phyloP scores from a whole-genome alignment of 2,329 filamentous ascomycete species.

The Diplodia mutila region DNA sequence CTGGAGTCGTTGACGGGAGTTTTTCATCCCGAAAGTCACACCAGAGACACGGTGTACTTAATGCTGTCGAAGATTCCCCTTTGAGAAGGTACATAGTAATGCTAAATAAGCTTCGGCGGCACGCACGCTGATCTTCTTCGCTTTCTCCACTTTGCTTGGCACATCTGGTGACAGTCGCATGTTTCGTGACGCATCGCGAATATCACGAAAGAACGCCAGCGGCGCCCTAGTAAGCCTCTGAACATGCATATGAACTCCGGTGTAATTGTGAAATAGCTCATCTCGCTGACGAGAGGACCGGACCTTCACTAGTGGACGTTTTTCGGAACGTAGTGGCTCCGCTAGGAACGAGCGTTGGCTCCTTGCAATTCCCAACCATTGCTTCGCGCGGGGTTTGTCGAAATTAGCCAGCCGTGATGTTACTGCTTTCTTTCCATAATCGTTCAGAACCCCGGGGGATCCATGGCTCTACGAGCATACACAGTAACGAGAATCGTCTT shows the following conservation, averaged over 20 bases:
- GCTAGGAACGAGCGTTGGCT: too few relatives aligned
- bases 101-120: background rate
- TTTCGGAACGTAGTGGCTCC: background rate
- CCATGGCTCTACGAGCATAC: background rate
- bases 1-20: background rate
- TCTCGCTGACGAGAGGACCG: background rate
- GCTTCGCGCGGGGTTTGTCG: background rate
- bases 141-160: background rate
- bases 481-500: background rate
- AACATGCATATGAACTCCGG: background rate
- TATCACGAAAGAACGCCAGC: background rate
- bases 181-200: background rate
- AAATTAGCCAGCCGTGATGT: background rate
- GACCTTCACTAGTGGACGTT: background rate
- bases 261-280: background rate
- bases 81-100: slow-evolving; percentile 4
- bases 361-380: background rate
- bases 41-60: background rate
- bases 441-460: background rate
- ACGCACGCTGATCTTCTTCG: background rate
- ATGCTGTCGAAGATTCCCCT: background rate
- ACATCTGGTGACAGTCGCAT: background rate
- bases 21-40: background rate
- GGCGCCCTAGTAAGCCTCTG: background rate
- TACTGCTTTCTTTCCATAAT: background rate